Percentiles rank a stretch among this genome's conserved stretches.
Conservation (phyloP, 73 alveolate genomes). For the Blepharisma japonicum region DNA sequence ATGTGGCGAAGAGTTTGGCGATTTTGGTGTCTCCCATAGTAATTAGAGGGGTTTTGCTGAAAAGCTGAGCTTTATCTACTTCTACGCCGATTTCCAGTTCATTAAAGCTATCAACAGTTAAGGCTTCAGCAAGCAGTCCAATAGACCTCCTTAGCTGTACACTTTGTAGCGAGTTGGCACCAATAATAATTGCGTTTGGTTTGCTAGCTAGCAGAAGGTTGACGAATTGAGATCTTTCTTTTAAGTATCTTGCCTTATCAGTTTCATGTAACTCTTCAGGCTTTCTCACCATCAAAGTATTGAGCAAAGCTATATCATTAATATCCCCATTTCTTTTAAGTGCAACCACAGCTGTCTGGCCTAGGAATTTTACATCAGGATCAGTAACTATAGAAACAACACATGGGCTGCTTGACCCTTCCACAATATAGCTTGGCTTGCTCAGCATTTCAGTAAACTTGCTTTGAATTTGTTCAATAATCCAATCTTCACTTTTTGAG, state of each 20-base stretch:
- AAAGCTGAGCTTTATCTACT: not conserved
- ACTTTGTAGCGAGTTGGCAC: not conserved
- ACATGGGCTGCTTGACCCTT: not conserved
- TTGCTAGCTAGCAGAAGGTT: not conserved
- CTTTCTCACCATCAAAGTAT: not conserved
- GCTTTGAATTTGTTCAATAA: not conserved
- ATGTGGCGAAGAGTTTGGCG: constrained; percentile 10
- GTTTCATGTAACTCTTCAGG: not conserved
- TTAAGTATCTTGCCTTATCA: not conserved
- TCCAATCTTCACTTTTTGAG: not conserved
- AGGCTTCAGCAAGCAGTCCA: not conserved
- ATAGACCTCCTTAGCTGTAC: not conserved
- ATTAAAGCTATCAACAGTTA: not conserved
- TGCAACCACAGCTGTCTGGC: not conserved
- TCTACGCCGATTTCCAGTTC: not conserved
- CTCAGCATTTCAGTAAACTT: not conserved
- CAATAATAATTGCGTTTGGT: not conserved
- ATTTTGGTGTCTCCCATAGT: not conserved
- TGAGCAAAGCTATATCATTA: not conserved
- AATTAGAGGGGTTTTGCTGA: not conserved
- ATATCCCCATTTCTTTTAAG: not conserved
- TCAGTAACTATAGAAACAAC: constrained; percentile 25
- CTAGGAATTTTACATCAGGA: constrained; percentile 1
- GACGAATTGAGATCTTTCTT: not conserved
- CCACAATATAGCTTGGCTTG: not conserved